Evolutionary conservation across 1,139 yeast genomes (phyloP), one percentile per base, ranked within the genome.

Genomic region (Maudiozyma humilis): DNA sequence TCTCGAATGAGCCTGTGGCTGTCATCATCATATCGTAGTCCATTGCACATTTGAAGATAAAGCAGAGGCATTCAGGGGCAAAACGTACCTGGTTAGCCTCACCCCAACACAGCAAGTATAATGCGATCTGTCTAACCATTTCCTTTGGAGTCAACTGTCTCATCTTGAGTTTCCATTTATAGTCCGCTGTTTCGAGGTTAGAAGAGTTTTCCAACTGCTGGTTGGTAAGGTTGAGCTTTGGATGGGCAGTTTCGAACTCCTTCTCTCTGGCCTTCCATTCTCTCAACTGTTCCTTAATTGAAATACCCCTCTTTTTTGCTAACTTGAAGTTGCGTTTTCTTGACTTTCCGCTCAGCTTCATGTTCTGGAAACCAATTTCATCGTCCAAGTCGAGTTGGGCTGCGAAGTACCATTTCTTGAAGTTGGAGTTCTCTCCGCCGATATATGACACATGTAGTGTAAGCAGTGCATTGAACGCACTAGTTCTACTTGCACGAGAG

Each of bases 61-160:
- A 87, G 47, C 91, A 84, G 16, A 87, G 60, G 56, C 93, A 84
- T 56, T 87, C 96, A 0, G 96, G 95, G 73, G 86, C 77, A 55
- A 82, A 85, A 44, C 95, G 67, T 2, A 84, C 62, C 54, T 84
- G 89, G 55, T 83, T 85, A 0, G 95, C 88, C 60, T 87, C 96
- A 0, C 95, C 94, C 96, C 96, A 87, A 52, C 85, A 76, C 47
- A 85, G 65, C 17, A 87, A 68, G 53, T 80, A 87, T 10, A 87
- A 62, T 0, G 83, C 80, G 10, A 86, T 57, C 52, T 87, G 95
- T 35, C 78, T 70, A 1, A 78, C 71, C 60, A 79, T 72, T 47
- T 82, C 80, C 4, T 66, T 56, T 1, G 82, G 70, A 0, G 77
- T 56, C 44, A 79, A 61, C 4, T 64, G 62, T 44, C 71, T 71